Conservation (phyloP, 139 green algal species). For the Monoraphidium neglectum region DNA sequence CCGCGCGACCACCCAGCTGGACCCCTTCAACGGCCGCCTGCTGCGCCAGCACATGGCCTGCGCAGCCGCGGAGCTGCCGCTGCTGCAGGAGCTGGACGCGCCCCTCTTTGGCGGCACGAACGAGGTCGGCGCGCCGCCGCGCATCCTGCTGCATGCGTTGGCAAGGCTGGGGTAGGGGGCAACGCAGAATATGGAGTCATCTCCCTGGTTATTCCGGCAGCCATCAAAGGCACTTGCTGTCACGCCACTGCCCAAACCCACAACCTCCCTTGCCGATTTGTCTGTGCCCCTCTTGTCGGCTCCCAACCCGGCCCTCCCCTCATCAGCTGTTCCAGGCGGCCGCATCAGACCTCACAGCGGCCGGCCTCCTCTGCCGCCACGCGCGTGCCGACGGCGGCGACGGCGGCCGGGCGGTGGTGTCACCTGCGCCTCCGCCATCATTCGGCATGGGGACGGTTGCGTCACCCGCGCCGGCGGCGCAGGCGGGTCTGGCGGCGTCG, state of each 20-base stretch:
- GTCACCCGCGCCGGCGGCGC: too few relatives aligned
- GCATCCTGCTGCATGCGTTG: too few relatives aligned
- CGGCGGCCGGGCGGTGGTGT: not conserved
- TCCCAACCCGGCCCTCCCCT: too few relatives aligned
- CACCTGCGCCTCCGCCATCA: not conserved
- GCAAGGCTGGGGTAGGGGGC: too few relatives aligned
- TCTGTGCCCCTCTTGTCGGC: too few relatives aligned
- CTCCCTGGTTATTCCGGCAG: too few relatives aligned
- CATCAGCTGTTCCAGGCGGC: not conserved
- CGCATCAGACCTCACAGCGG: slow-evolving; percentile 1
- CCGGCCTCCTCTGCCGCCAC: slow-evolving; percentile 45
- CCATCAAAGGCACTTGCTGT: too few relatives aligned
- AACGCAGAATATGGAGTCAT: too few relatives aligned
- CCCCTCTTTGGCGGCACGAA: slow-evolving; percentile 12
- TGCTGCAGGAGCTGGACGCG: slow-evolving; percentile 41
- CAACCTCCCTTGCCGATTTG: too few relatives aligned
- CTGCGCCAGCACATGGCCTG: slow-evolving; percentile 83
- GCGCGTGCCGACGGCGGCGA: slow-evolving; percentile 33
- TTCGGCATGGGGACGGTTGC: not conserved
- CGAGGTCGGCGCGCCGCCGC: too few relatives aligned
- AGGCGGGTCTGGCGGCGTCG: not conserved
- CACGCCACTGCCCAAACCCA: too few relatives aligned
- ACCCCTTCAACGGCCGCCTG: slow-evolving; percentile 70
- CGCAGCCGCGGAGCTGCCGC: slow-evolving; percentile 75
- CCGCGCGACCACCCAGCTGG: too few relatives aligned